phyloP scores from a whole-genome alignment of 345 rosid genomes.

The Hevea brasiliensis region DNA sequence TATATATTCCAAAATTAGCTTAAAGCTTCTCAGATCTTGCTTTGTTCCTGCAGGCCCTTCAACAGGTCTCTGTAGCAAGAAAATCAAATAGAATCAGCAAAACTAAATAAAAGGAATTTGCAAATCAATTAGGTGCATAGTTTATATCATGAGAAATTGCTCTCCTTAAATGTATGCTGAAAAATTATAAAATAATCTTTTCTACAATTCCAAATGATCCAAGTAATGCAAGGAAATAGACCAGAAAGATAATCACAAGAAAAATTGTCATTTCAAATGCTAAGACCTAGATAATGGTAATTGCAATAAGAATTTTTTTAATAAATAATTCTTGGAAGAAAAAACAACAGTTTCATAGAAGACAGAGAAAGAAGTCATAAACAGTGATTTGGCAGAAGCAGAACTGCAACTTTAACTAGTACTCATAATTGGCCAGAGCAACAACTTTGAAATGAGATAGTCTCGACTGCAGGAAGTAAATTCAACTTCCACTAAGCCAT shows the following conservation, averaged over 20 bases:
- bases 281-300: not conserved
- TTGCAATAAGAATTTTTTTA: no score
- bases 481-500: no score
- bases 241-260: not conserved
- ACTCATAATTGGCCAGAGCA: no score
- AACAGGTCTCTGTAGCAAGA: slow-evolving; percentile 60
- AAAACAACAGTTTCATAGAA: not conserved
- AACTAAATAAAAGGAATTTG: not conserved
- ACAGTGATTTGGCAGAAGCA: no score
- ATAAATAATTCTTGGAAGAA: not conserved
- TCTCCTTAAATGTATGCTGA: not conserved
- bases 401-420: no score
- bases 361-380: no score
- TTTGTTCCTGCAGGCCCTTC: slow-evolving; percentile 61
- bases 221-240: not conserved
- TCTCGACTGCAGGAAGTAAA: no score
- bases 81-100: slow-evolving; percentile 14
- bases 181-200: not conserved
- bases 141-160: slow-evolving; percentile 1
- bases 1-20: slow-evolving; percentile 77
- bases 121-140: not conserved
- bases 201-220: not conserved
- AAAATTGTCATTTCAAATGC: not conserved
- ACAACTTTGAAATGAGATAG: no score
- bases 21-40: slow-evolving; percentile 86